Percentiles rank a stretch among this genome's conserved stretches.
phyloP scores from a whole-genome alignment of 106 monocot genomes.

The Hemerocallis citrina region DNA sequence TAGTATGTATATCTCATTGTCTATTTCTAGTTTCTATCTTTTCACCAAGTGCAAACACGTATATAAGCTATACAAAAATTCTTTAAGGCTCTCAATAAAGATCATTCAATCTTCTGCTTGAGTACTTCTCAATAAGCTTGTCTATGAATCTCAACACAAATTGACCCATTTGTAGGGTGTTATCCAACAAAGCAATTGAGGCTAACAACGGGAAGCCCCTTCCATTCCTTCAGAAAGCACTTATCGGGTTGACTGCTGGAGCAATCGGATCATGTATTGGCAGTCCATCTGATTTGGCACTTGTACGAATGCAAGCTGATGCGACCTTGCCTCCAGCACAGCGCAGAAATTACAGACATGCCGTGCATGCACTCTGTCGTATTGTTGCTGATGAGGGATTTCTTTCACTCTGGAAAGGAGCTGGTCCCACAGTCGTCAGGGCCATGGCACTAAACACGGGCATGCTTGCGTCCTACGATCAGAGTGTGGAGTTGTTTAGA shows the following conservation, averaged over 20 bases:
- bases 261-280: slow-evolving; percentile 80
- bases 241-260: slow-evolving; percentile 79
- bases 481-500: slow-evolving; percentile 81
- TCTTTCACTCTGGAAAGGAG: slow-evolving; percentile 86
- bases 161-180: slow-evolving; percentile 25
- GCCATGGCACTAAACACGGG: slow-evolving; percentile 95
- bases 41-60: no score
- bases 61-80: no score
- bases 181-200: slow-evolving; percentile 82
- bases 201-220: slow-evolving; percentile 84
- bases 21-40: no score
- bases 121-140: no score
- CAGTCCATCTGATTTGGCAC: slow-evolving; percentile 85
- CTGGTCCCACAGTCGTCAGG: slow-evolving; percentile 75
- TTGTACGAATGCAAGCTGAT: slow-evolving; percentile 94
- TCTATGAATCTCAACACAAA: no score
- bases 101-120: no score
- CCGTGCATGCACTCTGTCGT: slow-evolving; percentile 70
- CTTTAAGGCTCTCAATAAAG: no score
- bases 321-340: slow-evolving; percentile 75
- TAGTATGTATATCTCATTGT: no score
- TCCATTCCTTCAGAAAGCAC: slow-evolving; percentile 76
- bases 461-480: slow-evolving; percentile 94
- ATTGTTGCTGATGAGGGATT: slow-evolving; percentile 72
- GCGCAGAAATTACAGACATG: slow-evolving; percentile 67